Percentiles rank a stretch among this genome's conserved stretches.
These are phyloP conservation scores for Xylaria sp. DNA, from an alignment of 2,329 filamentous ascomycete species.

Conservation along the genomic window DNA sequence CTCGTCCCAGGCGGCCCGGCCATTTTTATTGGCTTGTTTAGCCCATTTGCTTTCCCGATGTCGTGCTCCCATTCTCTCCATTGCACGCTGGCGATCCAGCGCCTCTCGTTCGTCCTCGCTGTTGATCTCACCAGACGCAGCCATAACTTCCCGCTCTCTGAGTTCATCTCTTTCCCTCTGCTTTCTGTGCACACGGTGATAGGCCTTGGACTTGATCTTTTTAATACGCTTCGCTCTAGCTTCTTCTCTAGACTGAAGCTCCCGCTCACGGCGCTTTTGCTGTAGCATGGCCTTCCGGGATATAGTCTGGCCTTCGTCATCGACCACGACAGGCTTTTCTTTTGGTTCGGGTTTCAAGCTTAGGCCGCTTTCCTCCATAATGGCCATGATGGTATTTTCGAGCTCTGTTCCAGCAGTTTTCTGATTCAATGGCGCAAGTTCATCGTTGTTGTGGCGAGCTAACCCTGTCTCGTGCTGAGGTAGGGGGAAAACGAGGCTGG, in stretches of 20 bases:
- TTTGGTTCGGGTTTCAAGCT: slow-evolving; percentile 66
- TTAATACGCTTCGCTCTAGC: slow-evolving; percentile 91
- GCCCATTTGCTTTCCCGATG: slow-evolving; percentile 94
- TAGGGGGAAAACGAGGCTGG: slow-evolving; percentile 83
- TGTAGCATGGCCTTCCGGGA: slow-evolving; percentile 76
- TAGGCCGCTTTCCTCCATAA: slow-evolving; percentile 89
- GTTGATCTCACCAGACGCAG: slow-evolving; percentile 68
- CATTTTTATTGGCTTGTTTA: slow-evolving; percentile 81
- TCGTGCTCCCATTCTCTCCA: slow-evolving; percentile 85
- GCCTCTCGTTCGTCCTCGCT: slow-evolving; percentile 74
- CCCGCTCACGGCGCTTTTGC: slow-evolving; percentile 81
- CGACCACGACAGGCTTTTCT: slow-evolving; percentile 71
- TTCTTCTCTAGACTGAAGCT: slow-evolving; percentile 88
- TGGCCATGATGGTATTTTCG: slow-evolving; percentile 85
- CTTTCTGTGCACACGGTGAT: slow-evolving; percentile 89
- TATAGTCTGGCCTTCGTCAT: slow-evolving; percentile 77
- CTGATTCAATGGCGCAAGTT: slow-evolving; percentile 72
- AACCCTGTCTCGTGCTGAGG: slow-evolving; percentile 73
- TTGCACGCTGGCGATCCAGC: slow-evolving; percentile 78
- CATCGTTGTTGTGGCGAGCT: slow-evolving; percentile 69
- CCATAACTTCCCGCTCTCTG: slow-evolving; percentile 63
- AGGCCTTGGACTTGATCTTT: slow-evolving; percentile 98
- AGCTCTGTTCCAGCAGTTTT: slow-evolving; percentile 80
- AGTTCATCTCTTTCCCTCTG: slow-evolving; percentile 68
- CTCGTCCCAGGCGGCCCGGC: slow-evolving; percentile 88